These are phyloP conservation scores for Teratosphaeria epicoccoides DNA, from an alignment of 2,329 filamentous ascomycete genomes.

Conservation along the genomic window DNA sequence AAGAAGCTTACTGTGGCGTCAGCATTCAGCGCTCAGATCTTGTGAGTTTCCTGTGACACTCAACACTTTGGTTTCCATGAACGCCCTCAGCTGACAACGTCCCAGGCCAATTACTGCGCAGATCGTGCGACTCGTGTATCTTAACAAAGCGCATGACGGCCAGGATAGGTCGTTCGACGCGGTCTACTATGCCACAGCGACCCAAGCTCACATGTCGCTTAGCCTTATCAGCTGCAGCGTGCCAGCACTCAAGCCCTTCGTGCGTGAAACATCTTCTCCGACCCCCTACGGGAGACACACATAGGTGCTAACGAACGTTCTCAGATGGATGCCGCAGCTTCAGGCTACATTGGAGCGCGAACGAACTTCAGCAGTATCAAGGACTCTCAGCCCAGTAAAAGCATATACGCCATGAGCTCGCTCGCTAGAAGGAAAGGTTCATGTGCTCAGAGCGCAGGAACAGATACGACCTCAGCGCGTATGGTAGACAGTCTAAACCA, in stretches of 20 bases:
- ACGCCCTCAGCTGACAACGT: background rate
- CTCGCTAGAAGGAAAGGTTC: background rate
- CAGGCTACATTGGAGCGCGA: background rate
- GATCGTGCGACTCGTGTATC: background rate
- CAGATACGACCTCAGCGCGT: background rate
- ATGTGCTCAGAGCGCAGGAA: background rate
- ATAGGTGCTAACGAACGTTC: background rate
- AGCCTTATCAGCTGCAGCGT: background rate
- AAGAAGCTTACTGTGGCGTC: background rate
- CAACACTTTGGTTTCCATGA: background rate
- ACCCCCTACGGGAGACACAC: background rate
- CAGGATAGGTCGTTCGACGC: background rate
- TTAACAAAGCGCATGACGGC: background rate
- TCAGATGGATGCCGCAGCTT: background rate
- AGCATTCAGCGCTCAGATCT: background rate
- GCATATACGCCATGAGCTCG: background rate
- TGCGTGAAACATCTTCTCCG: background rate
- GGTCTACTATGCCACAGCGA: background rate
- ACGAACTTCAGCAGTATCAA: background rate
- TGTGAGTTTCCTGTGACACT: background rate
- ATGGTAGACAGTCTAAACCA: background rate
- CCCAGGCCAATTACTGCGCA: background rate
- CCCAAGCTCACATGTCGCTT: background rate
- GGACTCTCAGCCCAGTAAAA: background rate
- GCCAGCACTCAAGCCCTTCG: background rate